phyloP scores from a whole-genome alignment of 2,329 filamentous ascomycete genomes.

The Bisporella sp. region DNA sequence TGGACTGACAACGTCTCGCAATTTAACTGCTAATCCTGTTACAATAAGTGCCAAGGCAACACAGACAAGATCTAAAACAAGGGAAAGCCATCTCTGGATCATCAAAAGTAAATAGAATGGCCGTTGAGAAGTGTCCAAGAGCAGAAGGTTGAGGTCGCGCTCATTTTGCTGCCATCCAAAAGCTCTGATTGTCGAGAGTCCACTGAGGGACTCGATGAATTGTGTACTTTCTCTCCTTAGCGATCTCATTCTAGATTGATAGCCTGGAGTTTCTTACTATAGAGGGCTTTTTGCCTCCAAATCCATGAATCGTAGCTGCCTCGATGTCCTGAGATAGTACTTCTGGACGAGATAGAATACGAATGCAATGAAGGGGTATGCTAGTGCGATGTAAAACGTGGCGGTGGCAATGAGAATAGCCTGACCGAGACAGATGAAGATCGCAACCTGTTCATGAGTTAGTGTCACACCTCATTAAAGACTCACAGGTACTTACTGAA shows the following conservation, averaged over 20 bases:
- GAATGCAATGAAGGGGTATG: neutral
- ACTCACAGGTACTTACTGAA: slow-evolving; percentile 28
- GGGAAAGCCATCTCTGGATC: slow-evolving; percentile 49
- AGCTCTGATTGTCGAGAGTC: slow-evolving; percentile 37
- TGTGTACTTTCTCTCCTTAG: slow-evolving; percentile 27
- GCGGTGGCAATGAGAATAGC: slow-evolving; percentile 16
- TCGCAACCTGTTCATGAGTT: slow-evolving; percentile 30
- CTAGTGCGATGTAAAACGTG: neutral
- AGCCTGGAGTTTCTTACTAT: slow-evolving; percentile 23
- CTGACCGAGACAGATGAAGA: slow-evolving; percentile 35
- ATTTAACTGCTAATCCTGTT: slow-evolving; percentile 27
- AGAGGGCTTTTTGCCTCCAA: slow-evolving; percentile 38
- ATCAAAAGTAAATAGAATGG: slow-evolving; percentile 52
- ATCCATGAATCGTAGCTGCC: slow-evolving; percentile 43
- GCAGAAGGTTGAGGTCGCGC: slow-evolving; percentile 30
- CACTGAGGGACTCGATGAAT: slow-evolving; percentile 39
- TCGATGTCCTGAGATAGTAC: slow-evolving; percentile 40
- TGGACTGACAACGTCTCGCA: slow-evolving; percentile 20
- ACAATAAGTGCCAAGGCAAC: slow-evolving; percentile 25
- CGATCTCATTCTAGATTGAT: too few species aligned
- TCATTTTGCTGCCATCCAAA: slow-evolving; percentile 34
- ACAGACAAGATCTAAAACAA: slow-evolving; percentile 30
- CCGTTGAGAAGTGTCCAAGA: slow-evolving; percentile 47
- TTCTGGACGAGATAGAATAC: slow-evolving; percentile 28
- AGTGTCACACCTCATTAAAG: slow-evolving; percentile 30